phyloP scores from a whole-genome alignment of 495 filamentous ascomycete genomes.

The Penicillium paradoxum region DNA sequence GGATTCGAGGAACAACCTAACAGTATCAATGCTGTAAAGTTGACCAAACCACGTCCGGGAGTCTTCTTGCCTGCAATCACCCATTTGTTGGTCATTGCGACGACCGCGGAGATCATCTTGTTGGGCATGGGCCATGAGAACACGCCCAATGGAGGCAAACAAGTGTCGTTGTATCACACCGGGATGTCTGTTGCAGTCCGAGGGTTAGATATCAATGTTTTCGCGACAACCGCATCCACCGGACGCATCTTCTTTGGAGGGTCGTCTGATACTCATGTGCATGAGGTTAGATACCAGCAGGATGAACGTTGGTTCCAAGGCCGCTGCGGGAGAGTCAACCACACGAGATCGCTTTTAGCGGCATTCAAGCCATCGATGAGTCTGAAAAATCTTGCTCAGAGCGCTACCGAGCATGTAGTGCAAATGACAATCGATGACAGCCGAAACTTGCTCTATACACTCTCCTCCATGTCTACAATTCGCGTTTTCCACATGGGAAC shows the following conservation, averaged over 20 bases:
- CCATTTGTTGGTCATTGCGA: conserved; percentile 84
- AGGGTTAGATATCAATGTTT: conserved; percentile 65
- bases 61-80: conserved; percentile 83
- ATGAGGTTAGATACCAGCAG: conserved; percentile 92
- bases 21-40: conserved; percentile 76
- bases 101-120: conserved; percentile 73
- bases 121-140: conserved; percentile 67
- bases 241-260: conserved; percentile 92
- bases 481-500: conserved; percentile 74
- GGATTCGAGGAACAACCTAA: conserved; percentile 87
- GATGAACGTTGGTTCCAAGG: conserved; percentile 94
- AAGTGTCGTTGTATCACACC: conserved; percentile 76
- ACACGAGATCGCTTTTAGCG: conserved; percentile 70
- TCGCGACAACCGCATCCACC: conserved; percentile 67
- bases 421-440: conserved; percentile 86
- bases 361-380: conserved; percentile 59
- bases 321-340: conserved; percentile 76
- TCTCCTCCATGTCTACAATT: conserved; percentile 80
- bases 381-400: conserved; percentile 40
- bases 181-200: conserved; percentile 69
- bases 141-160: conserved; percentile 57
- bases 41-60: conserved; percentile 69
- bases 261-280: conserved; percentile 74
- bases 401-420: conserved; percentile 55
- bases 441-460: conserved; percentile 80